Evolutionary conservation across 257 asterid genomes (phyloP).

Genomic region (Penstemon eatonii): DNA sequence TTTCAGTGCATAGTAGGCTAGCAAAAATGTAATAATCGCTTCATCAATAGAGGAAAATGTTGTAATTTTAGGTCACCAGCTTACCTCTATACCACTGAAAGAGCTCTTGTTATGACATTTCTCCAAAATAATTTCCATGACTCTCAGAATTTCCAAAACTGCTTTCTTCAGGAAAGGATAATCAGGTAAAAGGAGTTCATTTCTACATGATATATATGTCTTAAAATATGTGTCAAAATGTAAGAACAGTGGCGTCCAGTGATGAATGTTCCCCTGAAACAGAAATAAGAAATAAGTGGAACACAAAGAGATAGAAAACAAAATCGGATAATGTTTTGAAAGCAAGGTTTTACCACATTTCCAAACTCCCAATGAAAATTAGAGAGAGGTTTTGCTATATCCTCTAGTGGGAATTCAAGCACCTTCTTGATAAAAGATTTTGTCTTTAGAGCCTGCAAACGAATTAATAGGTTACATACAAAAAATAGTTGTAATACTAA

Average conservation of each 20-base stretch:
- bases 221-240: conserved; percentile 91
- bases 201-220: conserved; percentile 72
- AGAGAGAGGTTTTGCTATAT: conserved; percentile 88
- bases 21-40: no score
- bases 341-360: conserved; percentile 52
- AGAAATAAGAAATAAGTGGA: conserved; percentile 30
- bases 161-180: conserved; percentile 81
- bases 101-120: conserved; percentile 84
- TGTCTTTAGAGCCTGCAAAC: conserved; percentile 73
- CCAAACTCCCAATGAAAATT: conserved; percentile 94
- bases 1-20: background rate
- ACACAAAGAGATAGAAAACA: conserved; percentile 16
- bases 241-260: conserved; percentile 91
- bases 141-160: conserved; percentile 82
- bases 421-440: conserved; percentile 88
- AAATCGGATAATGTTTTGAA: no score
- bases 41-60: background rate
- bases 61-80: conserved; percentile 22
- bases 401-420: conserved; percentile 90
- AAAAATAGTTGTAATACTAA: no score
- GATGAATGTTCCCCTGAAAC: conserved; percentile 88
- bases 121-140: conserved; percentile 76
- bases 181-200: conserved; percentile 77
- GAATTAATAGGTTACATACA: conserved; percentile 9
- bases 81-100: conserved; percentile 84